Base-by-base conservation (phyloP, 176 grass and related monocot genomes). In the Oryza coarctata region DNA sequence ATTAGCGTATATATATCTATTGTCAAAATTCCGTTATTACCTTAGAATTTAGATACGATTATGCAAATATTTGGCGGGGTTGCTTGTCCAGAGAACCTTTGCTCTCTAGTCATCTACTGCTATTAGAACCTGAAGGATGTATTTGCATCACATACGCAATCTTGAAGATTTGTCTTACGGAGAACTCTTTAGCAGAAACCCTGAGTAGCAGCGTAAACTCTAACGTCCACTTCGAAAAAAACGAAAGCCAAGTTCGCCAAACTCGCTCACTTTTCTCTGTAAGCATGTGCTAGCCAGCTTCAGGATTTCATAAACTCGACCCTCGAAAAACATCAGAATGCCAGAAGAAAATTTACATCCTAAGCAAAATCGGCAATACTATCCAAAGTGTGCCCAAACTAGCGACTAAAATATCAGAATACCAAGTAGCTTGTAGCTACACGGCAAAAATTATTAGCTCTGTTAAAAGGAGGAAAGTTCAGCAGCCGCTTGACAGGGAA, bases 401-500 rank as follows among this genome's bases (percentile, higher is more conserved):
- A 1, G 71, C n/a, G 31, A 66, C 83, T 60, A 36, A 0, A 64
- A 13, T 44, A 58, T 67, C 28, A 82, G 43, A 60, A 72, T 52
- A 82, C 31, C 41, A 72, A 78, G 79, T 78, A 73, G 73, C 45
- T 82, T 73, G 79, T 82, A 73, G 67, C 45, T 82, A 63, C 28
- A 79, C 15, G 18, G n/a, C 36, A 79, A 86, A 78, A 83, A 18
- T 90, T 90, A 90, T 90, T 90, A 50, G 70, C 74, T 83, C 68
- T 69, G 68, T 62, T 83, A 83, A 79, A 84, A 90, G 5, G 38
- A 69, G 12, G 9, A 18, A 47, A 57, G 43, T 52, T 86, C 25
- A 27, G n/a, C 17, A 60, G 32, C 72, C 7, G 12, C 55, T 47
- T 71, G 74, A 27, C 49, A 71, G 36, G 33, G 10, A 63, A 30